These are phyloP conservation scores for Sarcodon sp. DNA, from an alignment of 768 basidiomycete genomes.

Conservation along the genomic window DNA sequence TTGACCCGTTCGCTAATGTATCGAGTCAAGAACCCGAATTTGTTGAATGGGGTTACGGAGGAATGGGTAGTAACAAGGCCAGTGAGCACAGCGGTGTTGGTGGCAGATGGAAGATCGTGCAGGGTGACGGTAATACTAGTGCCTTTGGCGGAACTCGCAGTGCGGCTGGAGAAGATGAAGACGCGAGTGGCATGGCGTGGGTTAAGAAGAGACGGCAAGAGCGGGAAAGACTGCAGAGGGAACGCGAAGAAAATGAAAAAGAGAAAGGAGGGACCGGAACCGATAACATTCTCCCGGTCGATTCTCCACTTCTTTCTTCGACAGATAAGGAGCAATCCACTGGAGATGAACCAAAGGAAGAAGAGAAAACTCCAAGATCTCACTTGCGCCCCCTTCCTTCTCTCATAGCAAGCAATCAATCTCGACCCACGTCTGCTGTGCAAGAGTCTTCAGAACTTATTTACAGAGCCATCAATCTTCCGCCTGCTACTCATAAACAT, in stretches of 20 bases:
- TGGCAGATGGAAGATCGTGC: constrained; percentile 2
- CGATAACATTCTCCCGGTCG: constrained; percentile 5
- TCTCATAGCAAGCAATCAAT: constrained; percentile 8
- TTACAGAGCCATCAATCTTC: constrained; percentile 20
- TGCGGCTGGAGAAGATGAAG: constrained; percentile 40
- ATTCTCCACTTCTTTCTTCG: neutral
- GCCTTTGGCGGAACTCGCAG: constrained; percentile 4
- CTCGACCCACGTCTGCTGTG: constrained; percentile 2
- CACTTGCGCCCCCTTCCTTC: constrained; percentile 4
- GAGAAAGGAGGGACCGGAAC: constrained; percentile 12
- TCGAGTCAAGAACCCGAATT: constrained; percentile 60
- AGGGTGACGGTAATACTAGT: constrained; percentile 2
- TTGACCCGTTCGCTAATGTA: constrained; percentile 51
- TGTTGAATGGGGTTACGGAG: constrained; percentile 88
- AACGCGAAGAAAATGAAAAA: constrained; percentile 24
- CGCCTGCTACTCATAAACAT: constrained; percentile 17
- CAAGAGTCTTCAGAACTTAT: constrained; percentile 14
- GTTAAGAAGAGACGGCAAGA: constrained; percentile 49
- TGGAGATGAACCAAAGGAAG: constrained; percentile 2
- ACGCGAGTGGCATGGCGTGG: constrained; percentile 85
- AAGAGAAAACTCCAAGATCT: constrained; percentile 4
- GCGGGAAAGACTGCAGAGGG: constrained; percentile 36
- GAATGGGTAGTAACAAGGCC: constrained; percentile 40
- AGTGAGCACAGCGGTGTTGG: constrained; percentile 21
- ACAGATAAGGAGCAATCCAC: constrained; percentile 6